Evolutionary conservation across 805 yeast genomes (phyloP).

Genomic region (Ogataea methanolica): DNA sequence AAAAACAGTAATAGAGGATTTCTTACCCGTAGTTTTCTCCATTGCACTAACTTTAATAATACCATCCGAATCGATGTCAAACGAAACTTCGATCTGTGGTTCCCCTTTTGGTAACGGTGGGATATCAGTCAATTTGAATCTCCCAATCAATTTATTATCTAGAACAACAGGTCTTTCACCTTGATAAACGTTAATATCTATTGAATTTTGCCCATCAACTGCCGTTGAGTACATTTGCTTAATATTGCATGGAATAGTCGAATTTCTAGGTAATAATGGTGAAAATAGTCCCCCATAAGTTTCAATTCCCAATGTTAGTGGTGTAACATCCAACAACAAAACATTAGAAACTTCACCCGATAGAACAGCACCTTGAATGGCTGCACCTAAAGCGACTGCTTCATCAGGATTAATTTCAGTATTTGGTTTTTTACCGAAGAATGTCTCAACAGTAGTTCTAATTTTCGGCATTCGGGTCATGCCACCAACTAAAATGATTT

Average conservation of each 20-base stretch:
- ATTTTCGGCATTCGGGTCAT: conserved; percentile 93
- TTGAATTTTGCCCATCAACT: conserved; percentile 91
- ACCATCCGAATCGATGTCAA: conserved; percentile 96
- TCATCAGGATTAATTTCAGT: conserved; percentile 94
- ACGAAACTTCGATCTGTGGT: conserved; percentile 86
- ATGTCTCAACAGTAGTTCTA: conserved; percentile 64
- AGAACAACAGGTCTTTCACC: conserved; percentile 95
- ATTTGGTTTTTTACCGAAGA: conserved; percentile 81
- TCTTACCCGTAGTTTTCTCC: conserved; percentile 91
- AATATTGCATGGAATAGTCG: conserved; percentile 91
- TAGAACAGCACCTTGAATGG: conserved; percentile 94
- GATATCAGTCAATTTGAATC: conserved; percentile 86
- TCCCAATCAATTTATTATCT: conserved; percentile 93
- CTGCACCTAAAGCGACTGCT: conserved; percentile 95
- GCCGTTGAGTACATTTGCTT: conserved; percentile 93
- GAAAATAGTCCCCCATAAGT: conserved; percentile 97
- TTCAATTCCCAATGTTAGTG: conserved; percentile 89
- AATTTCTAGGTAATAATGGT: conserved; percentile 79
- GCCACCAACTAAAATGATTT: conserved; percentile 84
- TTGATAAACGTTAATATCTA: conserved; percentile 94
- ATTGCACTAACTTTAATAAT: conserved; percentile 92
- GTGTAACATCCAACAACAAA: conserved; percentile 82
- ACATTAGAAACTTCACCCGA: conserved; percentile 95
- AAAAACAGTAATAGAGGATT: conserved; percentile 92
- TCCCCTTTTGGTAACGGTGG: conserved; percentile 89